Evolutionary conservation across 1,284 basidiomycete species (phyloP).

Genomic region (Ceratobasidium theobromae): DNA sequence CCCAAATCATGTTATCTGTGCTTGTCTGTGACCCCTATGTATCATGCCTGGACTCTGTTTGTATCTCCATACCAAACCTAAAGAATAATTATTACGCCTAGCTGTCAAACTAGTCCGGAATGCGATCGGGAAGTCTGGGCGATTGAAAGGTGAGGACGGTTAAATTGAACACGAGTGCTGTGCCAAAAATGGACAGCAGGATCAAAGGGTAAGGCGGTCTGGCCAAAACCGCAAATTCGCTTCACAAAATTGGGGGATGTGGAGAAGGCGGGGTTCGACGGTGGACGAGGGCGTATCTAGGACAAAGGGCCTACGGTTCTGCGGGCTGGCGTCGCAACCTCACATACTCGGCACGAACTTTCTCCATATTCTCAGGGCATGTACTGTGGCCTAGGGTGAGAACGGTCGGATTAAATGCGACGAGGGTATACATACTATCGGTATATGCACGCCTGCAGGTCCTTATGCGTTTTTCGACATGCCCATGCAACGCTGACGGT

Average conservation of each 20-base stretch:
- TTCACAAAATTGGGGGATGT: not conserved
- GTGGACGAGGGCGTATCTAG: not conserved
- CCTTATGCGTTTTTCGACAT: constrained; percentile 69
- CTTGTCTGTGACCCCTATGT: constrained; percentile 4
- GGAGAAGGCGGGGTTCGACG: not conserved
- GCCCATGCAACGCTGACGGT: constrained; percentile 83
- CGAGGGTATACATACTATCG: constrained; percentile 63
- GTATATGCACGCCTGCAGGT: constrained; percentile 77
- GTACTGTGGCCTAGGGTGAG: constrained; percentile 51
- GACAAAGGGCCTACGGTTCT: not conserved
- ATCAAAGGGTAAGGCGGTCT: constrained; percentile 9
- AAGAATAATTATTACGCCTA: constrained; percentile 26
- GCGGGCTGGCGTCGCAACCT: constrained; percentile 51
- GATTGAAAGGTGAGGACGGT: constrained; percentile 13
- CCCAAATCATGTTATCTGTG: not conserved
- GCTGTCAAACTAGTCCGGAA: constrained; percentile 3
- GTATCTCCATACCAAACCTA: not conserved
- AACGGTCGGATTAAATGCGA: not conserved
- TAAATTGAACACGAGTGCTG: constrained; percentile 10
- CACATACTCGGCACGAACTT: constrained; percentile 69
- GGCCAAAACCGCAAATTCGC: not conserved
- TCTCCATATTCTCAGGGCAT: constrained; percentile 69
- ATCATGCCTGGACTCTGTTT: not conserved
- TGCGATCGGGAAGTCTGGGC: constrained; percentile 10
- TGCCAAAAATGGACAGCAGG: constrained; percentile 6